phyloP scores from a whole-genome alignment of 495 filamentous ascomycete genomes.

The Sphaerosporella brunnea region DNA sequence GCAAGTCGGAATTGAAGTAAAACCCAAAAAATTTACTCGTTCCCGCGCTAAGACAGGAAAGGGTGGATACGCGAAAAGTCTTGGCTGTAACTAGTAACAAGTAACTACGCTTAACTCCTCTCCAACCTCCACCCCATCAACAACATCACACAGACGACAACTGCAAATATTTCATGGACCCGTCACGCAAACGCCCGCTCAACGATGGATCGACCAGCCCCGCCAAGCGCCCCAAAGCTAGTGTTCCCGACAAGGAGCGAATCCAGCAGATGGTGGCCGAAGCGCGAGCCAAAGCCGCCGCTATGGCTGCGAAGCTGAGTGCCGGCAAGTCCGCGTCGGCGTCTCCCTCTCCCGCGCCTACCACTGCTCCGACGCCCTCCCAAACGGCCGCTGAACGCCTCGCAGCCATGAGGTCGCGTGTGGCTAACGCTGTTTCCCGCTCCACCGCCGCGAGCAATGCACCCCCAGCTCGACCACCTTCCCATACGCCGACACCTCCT shows the following conservation, averaged over 20 bases:
- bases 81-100: background rate
- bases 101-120: background rate
- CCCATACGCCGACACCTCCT: slow-evolving; percentile 8
- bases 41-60: too few species aligned
- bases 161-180: background rate
- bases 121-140: background rate
- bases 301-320: slow-evolving; percentile 38
- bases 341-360: slow-evolving; percentile 29
- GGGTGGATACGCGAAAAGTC: too few species aligned
- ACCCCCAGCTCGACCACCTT: slow-evolving; percentile 9
- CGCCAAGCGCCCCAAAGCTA: slow-evolving; percentile 20
- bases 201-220: background rate
- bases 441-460: slow-evolving; percentile 33
- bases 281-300: slow-evolving; percentile 43
- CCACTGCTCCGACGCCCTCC: slow-evolving; percentile 14
- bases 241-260: slow-evolving; percentile 33
- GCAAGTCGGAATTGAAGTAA: too few species aligned
- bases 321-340: slow-evolving; percentile 30
- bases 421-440: slow-evolving; percentile 51
- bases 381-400: slow-evolving; percentile 38
- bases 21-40: too few species aligned
- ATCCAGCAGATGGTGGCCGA: slow-evolving; percentile 45
- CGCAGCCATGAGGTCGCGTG: slow-evolving; percentile 63
- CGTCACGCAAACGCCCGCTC: slow-evolving; percentile 2
- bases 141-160: background rate